Percentiles rank a stretch among this genome's conserved stretches.
Evolutionary conservation across 768 basidiomycete genomes (phyloP).

Genomic region (Calvatia gigantea): DNA sequence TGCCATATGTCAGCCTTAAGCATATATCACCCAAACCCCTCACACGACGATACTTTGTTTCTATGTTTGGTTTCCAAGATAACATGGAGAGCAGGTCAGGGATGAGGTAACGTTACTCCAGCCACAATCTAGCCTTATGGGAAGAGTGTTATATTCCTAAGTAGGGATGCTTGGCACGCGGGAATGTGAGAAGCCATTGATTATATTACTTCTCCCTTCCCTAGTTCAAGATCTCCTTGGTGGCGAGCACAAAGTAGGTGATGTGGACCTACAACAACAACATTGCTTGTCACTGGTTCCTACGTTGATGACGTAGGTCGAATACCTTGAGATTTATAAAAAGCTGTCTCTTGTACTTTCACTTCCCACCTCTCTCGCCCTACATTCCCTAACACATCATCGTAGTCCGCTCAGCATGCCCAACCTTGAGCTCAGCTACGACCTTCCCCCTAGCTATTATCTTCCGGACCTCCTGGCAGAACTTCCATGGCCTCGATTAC

Average conservation of each 20-base stretch:
- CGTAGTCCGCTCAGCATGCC: background rate
- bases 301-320: background rate
- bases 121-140: background rate
- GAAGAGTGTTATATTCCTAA: background rate
- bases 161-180: background rate
- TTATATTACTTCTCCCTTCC: background rate
- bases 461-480: conserved; percentile 1
- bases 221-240: background rate
- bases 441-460: background rate
- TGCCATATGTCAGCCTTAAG: background rate
- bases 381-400: too few species aligned
- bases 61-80: background rate
- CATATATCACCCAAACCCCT: too few species aligned
- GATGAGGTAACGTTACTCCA: background rate
- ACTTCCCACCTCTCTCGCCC: background rate
- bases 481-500: conserved; percentile 2
- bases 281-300: background rate
- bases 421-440: background rate
- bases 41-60: background rate
- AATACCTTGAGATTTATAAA: background rate
- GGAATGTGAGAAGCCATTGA: background rate
- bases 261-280: conserved; percentile 7
- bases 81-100: too few species aligned
- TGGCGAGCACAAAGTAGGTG: background rate
- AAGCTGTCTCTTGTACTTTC: background rate